Evolutionary conservation across 768 basidiomycete genomes (phyloP).

Genomic region (Boletus pseudo-olivaceus): DNA sequence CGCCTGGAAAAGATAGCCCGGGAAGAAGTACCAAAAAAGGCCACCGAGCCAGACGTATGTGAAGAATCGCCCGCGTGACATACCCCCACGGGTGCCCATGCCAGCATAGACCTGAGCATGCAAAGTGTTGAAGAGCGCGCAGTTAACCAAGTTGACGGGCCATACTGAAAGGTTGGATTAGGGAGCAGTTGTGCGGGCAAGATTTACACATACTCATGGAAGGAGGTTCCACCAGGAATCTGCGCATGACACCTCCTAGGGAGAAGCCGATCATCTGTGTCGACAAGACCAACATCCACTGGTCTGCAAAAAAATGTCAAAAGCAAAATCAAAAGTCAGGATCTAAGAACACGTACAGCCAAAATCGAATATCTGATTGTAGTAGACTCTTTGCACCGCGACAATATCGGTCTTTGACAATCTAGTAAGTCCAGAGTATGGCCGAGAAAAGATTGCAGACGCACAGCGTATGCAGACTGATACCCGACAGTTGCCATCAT

Average conservation of each 20-base stretch:
- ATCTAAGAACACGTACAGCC: constrained; percentile 29
- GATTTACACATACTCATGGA: constrained; percentile 51
- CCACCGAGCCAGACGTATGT: constrained; percentile 40
- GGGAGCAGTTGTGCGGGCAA: background rate
- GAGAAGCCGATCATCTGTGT: constrained; percentile 69
- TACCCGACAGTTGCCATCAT: constrained; percentile 57
- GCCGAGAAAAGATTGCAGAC: background rate
- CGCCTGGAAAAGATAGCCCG: constrained; percentile 71
- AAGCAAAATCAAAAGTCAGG: background rate
- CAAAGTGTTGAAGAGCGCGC: constrained; percentile 72
- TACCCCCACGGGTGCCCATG: constrained; percentile 41
- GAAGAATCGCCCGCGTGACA: constrained; percentile 55
- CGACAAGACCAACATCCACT: constrained; percentile 65
- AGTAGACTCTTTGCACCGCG: constrained; percentile 69
- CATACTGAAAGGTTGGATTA: constrained; percentile 50
- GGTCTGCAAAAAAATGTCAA: constrained; percentile 31
- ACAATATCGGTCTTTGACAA: constrained; percentile 57
- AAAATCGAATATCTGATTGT: constrained; percentile 56
- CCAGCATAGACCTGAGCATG: constrained; percentile 55
- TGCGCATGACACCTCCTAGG: constrained; percentile 56
- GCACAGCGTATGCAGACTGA: constrained; percentile 20
- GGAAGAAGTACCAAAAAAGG: constrained; percentile 54
- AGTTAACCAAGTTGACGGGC: constrained; percentile 68
- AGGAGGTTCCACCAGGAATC: constrained; percentile 61
- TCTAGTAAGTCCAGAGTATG: background rate